phyloP scores from a whole-genome alignment of 2,329 filamentous ascomycete genomes.

The Furcasterigmium sp. region DNA sequence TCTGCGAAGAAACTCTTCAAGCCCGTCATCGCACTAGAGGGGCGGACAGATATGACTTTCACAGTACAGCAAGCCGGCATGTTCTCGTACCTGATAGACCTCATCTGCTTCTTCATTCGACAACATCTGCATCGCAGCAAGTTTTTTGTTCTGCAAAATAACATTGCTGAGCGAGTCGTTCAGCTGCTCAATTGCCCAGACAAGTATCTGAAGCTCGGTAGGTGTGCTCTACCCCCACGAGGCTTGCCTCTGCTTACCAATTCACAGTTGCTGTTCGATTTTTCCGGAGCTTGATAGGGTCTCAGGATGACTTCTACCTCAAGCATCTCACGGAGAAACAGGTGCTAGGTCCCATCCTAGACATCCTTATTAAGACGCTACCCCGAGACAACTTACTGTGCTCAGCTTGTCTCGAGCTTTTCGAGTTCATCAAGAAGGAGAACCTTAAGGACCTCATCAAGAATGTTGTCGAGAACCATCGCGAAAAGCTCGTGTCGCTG shows the following conservation, averaged over 20 bases:
- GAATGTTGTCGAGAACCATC: constrained; percentile 79
- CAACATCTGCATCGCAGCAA: constrained; percentile 84
- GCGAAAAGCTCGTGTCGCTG: constrained; percentile 69
- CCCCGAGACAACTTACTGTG: constrained; percentile 90
- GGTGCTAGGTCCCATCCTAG: constrained; percentile 77
- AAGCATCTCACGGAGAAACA: constrained; percentile 77
- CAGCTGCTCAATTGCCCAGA: constrained; percentile 79
- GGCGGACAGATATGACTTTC: constrained; percentile 63
- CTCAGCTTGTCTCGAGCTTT: constrained; percentile 89
- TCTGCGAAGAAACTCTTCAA: constrained; percentile 82
- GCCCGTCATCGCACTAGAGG: constrained; percentile 76
- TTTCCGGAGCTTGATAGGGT: constrained; percentile 77
- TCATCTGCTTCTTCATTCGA: constrained; percentile 88
- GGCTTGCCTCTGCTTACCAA: constrained; percentile 13
- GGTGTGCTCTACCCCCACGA: constrained; percentile 25
- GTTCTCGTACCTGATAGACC: constrained; percentile 86
- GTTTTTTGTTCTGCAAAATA: constrained; percentile 78
- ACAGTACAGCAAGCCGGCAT: constrained; percentile 82
- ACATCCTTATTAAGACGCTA: constrained; percentile 79
- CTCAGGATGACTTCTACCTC: constrained; percentile 89
- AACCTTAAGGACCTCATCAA: constrained; percentile 75
- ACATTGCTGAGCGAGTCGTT: constrained; percentile 70
- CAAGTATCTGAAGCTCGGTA: constrained; percentile 88
- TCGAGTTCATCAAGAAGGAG: constrained; percentile 83
- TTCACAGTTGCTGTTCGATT: constrained; percentile 78